These are phyloP conservation scores for Paraphaeosphaeria minitans DNA, from an alignment of 2,329 filamentous ascomycete species.

Conservation along the genomic window DNA sequence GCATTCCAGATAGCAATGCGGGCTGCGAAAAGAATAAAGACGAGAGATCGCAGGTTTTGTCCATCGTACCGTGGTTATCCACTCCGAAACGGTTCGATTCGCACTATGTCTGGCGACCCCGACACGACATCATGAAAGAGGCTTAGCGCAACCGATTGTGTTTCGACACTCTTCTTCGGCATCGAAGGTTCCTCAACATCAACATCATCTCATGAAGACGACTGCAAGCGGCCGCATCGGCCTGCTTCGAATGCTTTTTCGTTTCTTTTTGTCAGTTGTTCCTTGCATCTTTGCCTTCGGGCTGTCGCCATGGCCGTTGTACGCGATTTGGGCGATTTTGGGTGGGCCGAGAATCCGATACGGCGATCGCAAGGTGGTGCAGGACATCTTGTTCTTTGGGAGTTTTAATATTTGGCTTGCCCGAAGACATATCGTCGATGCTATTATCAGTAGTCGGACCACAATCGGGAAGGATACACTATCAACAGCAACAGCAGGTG, in stretches of 20 bases:
- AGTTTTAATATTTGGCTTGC: conserved; percentile 15
- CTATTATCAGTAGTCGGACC: conserved; percentile 19
- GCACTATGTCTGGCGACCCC: conserved; percentile 6
- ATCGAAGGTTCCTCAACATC: conserved; percentile 14
- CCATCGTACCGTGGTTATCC: conserved; percentile 1
- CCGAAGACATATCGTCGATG: conserved; percentile 15
- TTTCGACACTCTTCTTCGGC: conserved; percentile 10
- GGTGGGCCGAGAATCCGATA: conserved; percentile 22
- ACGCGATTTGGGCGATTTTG: conserved; percentile 28
- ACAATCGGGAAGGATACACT: conserved; percentile 6
- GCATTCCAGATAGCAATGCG: background rate
- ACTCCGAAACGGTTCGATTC: background rate
- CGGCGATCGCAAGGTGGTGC: conserved; percentile 26
- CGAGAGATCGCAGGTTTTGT: background rate
- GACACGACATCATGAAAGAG: conserved; percentile 17
- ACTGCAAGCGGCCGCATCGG: conserved; percentile 15
- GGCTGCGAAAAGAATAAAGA: background rate
- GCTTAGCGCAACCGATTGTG: conserved; percentile 24
- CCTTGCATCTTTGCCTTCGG: conserved; percentile 12
- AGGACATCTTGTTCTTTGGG: conserved; percentile 27
- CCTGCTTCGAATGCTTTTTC: conserved; percentile 16
- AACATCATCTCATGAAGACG: conserved; percentile 20
- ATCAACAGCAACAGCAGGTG: conserved; percentile 11
- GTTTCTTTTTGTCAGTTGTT: conserved; percentile 4
- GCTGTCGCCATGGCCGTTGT: conserved; percentile 21